Base-by-base conservation (phyloP, 2,329 filamentous ascomycete species). In the Colletotrichum sp. region DNA sequence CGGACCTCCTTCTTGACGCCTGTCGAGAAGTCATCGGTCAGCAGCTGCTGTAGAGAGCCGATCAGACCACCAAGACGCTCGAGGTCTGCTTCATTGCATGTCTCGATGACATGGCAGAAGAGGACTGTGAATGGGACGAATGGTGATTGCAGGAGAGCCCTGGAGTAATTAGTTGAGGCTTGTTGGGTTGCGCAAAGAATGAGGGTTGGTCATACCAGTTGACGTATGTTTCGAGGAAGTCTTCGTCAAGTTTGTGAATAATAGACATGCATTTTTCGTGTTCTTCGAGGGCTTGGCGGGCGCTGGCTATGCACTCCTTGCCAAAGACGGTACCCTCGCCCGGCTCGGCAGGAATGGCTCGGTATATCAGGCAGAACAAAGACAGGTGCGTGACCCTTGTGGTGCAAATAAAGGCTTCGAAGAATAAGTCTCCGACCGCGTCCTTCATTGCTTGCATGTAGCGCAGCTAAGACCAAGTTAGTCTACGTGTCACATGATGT, bases 71-170 rank as follows among this genome's bases (percentile, higher is more conserved):
- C 69, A 0, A 81, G 49, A 21, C 66, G 83, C 9, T 81, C 69
- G 3, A 90, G 84, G 69, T 90, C 88, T 4, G 80, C 79, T 24
- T 80, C 73, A n/a, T 88, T 83, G n/a, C 84, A 85, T 0, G 85
- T 84, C 69, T 87, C 85, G 55, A 81, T 79, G 24, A 79, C 72
- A 63, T 81, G 78, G 34, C 81, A 82, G 62, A 81, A 82, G 1
- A 82, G 15, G 10, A 81, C 75, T 4, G 79, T 81, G 55, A 81
- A 81, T 3, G 80, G 80, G 4, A 80, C 77, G 24, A 81, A 82
- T 0, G 80, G 80, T 1, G 80, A 80, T 6, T 76, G 67, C 0
- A 78, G 24, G 6, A 80, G 57, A 1, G 76, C 66, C 80, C 80
- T 78, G 9, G 2, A 6, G 8, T 9, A 52, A 7, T 13, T 24